These are phyloP conservation scores for Phytopythium oedochilum DNA, from an alignment of 352 stramenopile species.

Conservation along the genomic window DNA sequence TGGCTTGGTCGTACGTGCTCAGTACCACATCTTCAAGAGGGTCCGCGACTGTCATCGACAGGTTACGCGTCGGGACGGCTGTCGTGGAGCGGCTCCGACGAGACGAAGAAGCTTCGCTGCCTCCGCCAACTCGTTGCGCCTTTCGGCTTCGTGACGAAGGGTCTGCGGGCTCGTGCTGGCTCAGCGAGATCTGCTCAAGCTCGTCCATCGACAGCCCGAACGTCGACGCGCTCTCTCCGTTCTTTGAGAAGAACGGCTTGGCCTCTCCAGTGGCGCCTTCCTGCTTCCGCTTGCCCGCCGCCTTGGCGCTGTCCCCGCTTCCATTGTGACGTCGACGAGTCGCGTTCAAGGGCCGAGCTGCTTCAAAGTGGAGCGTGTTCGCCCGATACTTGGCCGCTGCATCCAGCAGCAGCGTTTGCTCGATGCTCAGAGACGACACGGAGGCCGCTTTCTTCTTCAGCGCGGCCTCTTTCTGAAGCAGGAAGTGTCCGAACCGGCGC, in stretches of 20 bases:
- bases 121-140: constrained; percentile 13
- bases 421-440: constrained; percentile 32
- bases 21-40: constrained; percentile 53
- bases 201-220: constrained; percentile 73
- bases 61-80: constrained; percentile 13
- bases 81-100: neutral
- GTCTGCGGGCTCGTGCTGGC: constrained; percentile 4
- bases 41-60: constrained; percentile 49
- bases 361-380: constrained; percentile 37
- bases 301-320: neutral
- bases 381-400: constrained; percentile 38
- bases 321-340: constrained; percentile 13
- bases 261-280: neutral
- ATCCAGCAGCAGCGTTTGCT: constrained; percentile 65
- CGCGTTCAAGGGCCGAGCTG: neutral
- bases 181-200: constrained; percentile 39
- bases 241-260: constrained; percentile 2
- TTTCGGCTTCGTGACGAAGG: constrained; percentile 7
- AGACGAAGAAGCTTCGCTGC: constrained; percentile 4
- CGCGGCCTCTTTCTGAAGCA: constrained; percentile 60
- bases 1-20: constrained; percentile 79
- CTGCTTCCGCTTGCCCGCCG: constrained; percentile 16
- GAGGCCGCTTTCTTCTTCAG: constrained; percentile 50
- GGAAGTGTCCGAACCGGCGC: constrained; percentile 76
- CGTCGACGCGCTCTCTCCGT: constrained; percentile 21